Percentiles rank a stretch among this genome's conserved stretches.
phyloP scores from a whole-genome alignment of 179 eudicot genomes.

The Drosera spatulata region DNA sequence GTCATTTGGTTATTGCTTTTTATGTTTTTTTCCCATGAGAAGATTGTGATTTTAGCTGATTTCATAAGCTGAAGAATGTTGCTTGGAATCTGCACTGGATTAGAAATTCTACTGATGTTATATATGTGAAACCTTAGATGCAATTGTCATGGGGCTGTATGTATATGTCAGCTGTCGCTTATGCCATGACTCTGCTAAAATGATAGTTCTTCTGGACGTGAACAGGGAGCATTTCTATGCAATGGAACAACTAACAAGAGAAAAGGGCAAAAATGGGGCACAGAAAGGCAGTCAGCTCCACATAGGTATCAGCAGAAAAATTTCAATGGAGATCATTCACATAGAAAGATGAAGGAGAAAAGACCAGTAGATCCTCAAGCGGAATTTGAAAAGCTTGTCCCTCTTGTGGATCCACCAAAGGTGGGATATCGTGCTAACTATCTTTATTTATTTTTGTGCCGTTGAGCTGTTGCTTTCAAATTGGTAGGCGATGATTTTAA shows the following conservation, averaged over 20 bases:
- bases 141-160: not conserved
- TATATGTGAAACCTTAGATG: not conserved
- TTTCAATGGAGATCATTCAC: conserved; percentile 12
- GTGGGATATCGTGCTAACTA: conserved; percentile 15
- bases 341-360: conserved; percentile 14
- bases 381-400: conserved; percentile 58
- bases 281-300: conserved; percentile 26
- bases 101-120: too few species aligned
- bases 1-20: not conserved
- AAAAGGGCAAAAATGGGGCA: conserved; percentile 66
- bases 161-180: conserved; percentile 1
- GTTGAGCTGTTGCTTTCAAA: not conserved
- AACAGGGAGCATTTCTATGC: conserved; percentile 48
- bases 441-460: not conserved
- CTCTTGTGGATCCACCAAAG: conserved; percentile 52
- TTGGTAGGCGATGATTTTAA: not conserved
- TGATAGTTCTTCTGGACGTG: conserved; percentile 1
- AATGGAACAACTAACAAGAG: conserved; percentile 67
- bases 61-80: too few species aligned
- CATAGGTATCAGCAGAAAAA: conserved; percentile 26
- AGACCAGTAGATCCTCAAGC: conserved; percentile 6
- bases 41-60: too few species aligned
- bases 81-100: too few species aligned
- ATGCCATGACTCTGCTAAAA: not conserved
- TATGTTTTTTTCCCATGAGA: too few species aligned